Evolutionary conservation across 1,284 basidiomycete genomes (phyloP), one percentile per base, ranked within the genome.

Genomic region (Caloboletus inedulis): DNA sequence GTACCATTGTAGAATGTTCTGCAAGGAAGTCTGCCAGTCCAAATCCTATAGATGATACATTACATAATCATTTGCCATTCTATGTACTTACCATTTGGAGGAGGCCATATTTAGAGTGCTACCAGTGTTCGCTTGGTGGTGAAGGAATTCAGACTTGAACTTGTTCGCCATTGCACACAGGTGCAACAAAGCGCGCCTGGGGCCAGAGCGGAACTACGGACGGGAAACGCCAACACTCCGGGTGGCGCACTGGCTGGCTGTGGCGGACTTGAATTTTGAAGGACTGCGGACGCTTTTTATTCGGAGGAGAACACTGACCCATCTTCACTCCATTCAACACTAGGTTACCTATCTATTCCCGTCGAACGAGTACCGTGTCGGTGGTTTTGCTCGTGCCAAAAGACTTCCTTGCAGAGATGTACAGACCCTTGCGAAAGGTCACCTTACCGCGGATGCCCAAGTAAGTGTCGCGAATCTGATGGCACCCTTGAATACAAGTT

Each of bases 361-460:
- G n/a, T 72, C 72, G 78, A 29, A 75, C 70, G 7, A 76, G 75
- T 0, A 73, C 69, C 0, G 74, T 73, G 66, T 80, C 21, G 0
- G 74, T 74, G 0, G 73, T 74, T 2, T 75, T 77, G 64, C 71
- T 74, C 0, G 52, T 29, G 68, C 67, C 5, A 73, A 73, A 37
- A 70, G 65, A 16, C 30, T 59, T 62, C 6, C 58, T 78, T 21
- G 74, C 65, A 8, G 61, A 60, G 10, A 74, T 14, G 62, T 61
- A 0, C 74, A 78, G 44, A 74, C 73, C 1, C 52, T 57, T 14
- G 64, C 56, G 64, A 29, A 64, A 69, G 43, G 53, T 45, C 80
- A 83, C 60, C 63, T 85, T 44, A 85, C 83, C 3, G 73, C 80
- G 70, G 83, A 80, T 62, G 66, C 71, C 13, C 58, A 70, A 9